Base-by-base conservation (phyloP, 2,329 filamentous ascomycete species). In the Venturia nashicola region DNA sequence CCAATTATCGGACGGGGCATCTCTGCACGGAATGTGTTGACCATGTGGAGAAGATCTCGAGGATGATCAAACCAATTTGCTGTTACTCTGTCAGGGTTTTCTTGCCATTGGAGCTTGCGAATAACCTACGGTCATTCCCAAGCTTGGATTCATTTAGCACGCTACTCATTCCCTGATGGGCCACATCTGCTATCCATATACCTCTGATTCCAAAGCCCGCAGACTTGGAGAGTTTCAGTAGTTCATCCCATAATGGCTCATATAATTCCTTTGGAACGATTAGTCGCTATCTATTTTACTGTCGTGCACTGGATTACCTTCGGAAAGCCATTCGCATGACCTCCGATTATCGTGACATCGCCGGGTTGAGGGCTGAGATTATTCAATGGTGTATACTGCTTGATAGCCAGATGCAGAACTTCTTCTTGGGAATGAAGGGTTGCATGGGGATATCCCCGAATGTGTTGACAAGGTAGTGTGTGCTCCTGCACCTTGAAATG, bases 161-260 rank as follows among this genome's bases (percentile, higher is more conserved):
- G 46, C 88, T 85, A 72, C 89, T 95, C 70, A 39, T 80, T 43
- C 92, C 92, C 77, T 97, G 90, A 72, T 91, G 87, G 39, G 90
- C 86, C n/a, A 89, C 84, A 76, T 97, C 93, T 66, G 90, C 86
- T 69, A 96, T 94, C 89, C 90, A 96, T 69, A 97, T 92, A 66
- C 83, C 80, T 65, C 90, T 84, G 69, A 97, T 90, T 2, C 82
- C 80, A 69, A 95, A 83, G 20, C 85, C 86, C 64, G 80, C 77
- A 16, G 75, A 72, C 67, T 82, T 81, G 6, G 86, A 78, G 20
- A 80, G 77, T 20, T 79, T 75, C 68, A 89, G 79, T 1, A 97
- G 78, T 61, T 96, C 90, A 65, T 93, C 90, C 89, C 91, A 97
- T 0, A 97, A 78, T 0, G 93, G 89, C 70, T 97, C 92, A 72